Percentiles rank a stretch among this genome's conserved stretches.
These are phyloP conservation scores for Hypoxylon sp. DNA, from an alignment of 2,329 filamentous ascomycete species.

Conservation along the genomic window DNA sequence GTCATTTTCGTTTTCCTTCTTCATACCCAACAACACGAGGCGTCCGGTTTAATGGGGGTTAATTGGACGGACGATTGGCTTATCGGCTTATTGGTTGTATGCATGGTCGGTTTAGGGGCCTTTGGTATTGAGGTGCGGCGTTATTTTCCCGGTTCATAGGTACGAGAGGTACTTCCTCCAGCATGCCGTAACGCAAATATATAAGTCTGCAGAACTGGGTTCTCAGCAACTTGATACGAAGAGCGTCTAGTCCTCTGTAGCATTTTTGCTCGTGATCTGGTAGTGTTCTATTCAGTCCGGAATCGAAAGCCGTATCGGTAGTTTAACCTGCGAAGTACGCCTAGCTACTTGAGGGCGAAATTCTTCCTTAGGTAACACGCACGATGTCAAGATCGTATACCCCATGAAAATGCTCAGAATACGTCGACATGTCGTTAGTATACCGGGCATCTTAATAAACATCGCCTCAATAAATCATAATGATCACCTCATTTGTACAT, in stretches of 20 bases:
- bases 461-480: background rate
- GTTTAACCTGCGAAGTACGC: background rate
- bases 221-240: constrained; percentile 5
- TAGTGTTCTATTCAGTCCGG: background rate
- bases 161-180: constrained; percentile 6
- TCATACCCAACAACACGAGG: constrained; percentile 16
- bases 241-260: background rate
- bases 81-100: background rate
- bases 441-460: background rate
- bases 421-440: background rate
- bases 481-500: background rate
- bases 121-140: constrained; percentile 22
- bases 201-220: constrained; percentile 25
- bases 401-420: background rate
- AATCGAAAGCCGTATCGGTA: background rate
- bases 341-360: background rate
- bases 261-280: background rate
- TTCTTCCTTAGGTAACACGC: background rate
- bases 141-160: constrained; percentile 9
- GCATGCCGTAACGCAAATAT: constrained; percentile 29
- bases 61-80: constrained; percentile 12
- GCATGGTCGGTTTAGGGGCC: constrained; percentile 16
- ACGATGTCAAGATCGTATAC: background rate
- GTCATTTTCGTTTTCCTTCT: constrained; percentile 7
- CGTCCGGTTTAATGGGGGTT: constrained; percentile 22